Conservation (phyloP, 2,329 filamentous ascomycete genomes). For the Myriangium duriaei region DNA sequence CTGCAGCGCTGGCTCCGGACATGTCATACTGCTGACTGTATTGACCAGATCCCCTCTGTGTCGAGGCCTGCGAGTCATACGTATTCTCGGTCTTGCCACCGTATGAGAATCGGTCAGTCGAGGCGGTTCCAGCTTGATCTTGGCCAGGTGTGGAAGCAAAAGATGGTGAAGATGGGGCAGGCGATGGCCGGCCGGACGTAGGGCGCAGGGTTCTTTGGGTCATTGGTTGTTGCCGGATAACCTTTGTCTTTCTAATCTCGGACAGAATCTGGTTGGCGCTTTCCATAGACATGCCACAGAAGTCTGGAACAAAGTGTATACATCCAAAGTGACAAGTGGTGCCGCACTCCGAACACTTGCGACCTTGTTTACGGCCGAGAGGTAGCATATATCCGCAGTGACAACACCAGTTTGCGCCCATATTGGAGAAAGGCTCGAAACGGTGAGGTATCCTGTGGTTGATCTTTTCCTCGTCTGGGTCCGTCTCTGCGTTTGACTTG, state of each 20-base stretch:
- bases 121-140: slow-evolving; percentile 22
- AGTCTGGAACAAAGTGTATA: slow-evolving; percentile 91
- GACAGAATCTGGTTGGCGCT: slow-evolving; percentile 87
- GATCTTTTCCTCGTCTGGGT: slow-evolving; percentile 98
- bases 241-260: slow-evolving; percentile 70
- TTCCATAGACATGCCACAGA: slow-evolving; percentile 99
- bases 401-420: slow-evolving; percentile 98
- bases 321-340: slow-evolving; percentile 86
- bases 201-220: slow-evolving; percentile 55
- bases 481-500: slow-evolving; percentile 96
- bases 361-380: slow-evolving; percentile 86
- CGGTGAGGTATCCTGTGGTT: slow-evolving; percentile 98
- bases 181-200: slow-evolving; percentile 33
- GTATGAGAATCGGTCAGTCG: slow-evolving; percentile 32
- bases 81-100: slow-evolving; percentile 27
- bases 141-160: slow-evolving; percentile 23
- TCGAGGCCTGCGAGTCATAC: slow-evolving; percentile 24
- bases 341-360: slow-evolving; percentile 87
- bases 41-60: slow-evolving; percentile 18
- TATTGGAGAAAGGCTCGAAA: slow-evolving; percentile 92
- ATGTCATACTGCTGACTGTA: slow-evolving; percentile 19
- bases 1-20: slow-evolving; percentile 22
- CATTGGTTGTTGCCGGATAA: slow-evolving; percentile 46
- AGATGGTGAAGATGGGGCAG: slow-evolving; percentile 26
- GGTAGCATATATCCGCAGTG: slow-evolving; percentile 95